Percentiles rank a stretch among this genome's conserved stretches.
Conservation (phyloP, 495 filamentous ascomycete genomes). For the Neurospora discreta region DNA sequence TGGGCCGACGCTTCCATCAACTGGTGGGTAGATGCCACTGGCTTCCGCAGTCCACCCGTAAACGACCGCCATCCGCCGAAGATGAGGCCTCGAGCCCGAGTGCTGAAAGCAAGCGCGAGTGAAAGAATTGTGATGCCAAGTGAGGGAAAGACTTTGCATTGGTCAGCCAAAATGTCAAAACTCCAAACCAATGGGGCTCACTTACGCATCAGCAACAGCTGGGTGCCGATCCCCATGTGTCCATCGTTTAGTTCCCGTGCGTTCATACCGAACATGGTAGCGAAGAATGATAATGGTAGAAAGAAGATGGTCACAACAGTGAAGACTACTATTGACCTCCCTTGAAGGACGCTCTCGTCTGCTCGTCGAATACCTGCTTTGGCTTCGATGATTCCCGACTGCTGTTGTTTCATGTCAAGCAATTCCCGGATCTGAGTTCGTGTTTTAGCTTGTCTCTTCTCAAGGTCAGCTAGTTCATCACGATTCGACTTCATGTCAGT, state of each 20-base stretch:
- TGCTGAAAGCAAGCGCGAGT: slow-evolving; percentile 15
- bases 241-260: slow-evolving; percentile 19
- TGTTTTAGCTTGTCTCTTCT: slow-evolving; percentile 12
- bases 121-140: slow-evolving; percentile 10
- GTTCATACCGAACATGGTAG: slow-evolving; percentile 35
- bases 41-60: neutral
- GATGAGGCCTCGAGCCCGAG: slow-evolving; percentile 8
- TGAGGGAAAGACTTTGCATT: slow-evolving; percentile 9
- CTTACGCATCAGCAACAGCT: slow-evolving; percentile 29
- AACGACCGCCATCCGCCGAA: slow-evolving; percentile 6
- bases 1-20: slow-evolving; percentile 10
- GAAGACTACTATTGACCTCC: slow-evolving; percentile 52
- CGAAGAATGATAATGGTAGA: slow-evolving; percentile 31
- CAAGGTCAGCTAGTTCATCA: slow-evolving; percentile 9
- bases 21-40: neutral
- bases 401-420: slow-evolving; percentile 53
- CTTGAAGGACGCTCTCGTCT: slow-evolving; percentile 46
- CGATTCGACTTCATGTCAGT: slow-evolving; percentile 16
- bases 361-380: slow-evolving; percentile 46
- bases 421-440: slow-evolving; percentile 30
- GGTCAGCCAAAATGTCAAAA: neutral
- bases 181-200: neutral
- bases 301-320: slow-evolving; percentile 55
- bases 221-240: slow-evolving; percentile 9
- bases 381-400: slow-evolving; percentile 52